phyloP scores from a whole-genome alignment of 83 land plant species.

The Diphasiastrum complanatum region DNA sequence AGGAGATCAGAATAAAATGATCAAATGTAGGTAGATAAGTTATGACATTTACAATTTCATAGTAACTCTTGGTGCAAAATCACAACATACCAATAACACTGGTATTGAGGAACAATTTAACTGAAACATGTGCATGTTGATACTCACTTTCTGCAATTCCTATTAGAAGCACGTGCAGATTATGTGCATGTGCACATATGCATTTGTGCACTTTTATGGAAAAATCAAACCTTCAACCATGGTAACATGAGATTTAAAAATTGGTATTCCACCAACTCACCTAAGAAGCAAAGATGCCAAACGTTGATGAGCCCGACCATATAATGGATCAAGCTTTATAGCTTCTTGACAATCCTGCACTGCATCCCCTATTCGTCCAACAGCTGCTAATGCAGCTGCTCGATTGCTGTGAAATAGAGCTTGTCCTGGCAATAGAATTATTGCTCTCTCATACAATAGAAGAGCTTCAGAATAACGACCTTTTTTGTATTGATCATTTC shows the following conservation, averaged over 20 bases:
- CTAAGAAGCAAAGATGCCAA: slow-evolving; percentile 69
- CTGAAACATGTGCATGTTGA: too few relatives aligned
- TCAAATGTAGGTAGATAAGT: too few relatives aligned
- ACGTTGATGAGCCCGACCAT: slow-evolving; percentile 72
- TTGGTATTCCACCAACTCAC: slow-evolving; percentile 26
- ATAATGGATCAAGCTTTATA: slow-evolving; percentile 56
- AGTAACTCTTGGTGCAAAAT: too few relatives aligned
- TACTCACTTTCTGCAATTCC: too few relatives aligned
- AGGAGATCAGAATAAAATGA: too few relatives aligned
- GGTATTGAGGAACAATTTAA: too few relatives aligned
- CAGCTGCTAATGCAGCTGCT: slow-evolving; percentile 67
- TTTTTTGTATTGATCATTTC: slow-evolving; percentile 82
- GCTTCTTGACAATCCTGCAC: slow-evolving; percentile 71
- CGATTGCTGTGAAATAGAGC: slow-evolving; percentile 68
- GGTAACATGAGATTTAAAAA: too few relatives aligned
- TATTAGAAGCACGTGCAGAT: too few relatives aligned
- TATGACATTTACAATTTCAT: too few relatives aligned
- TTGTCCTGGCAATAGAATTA: slow-evolving; percentile 49
- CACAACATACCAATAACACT: too few relatives aligned
- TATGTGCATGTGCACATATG: neutral
- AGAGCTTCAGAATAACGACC: slow-evolving; percentile 74
- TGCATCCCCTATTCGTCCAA: slow-evolving; percentile 71
- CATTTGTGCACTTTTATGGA: neutral
- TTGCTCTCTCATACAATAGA: slow-evolving; percentile 64
- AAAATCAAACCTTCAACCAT: neutral